phyloP scores from a whole-genome alignment of 2,329 filamentous ascomycete genomes.

The Myriosclerotinia duriaeana region DNA sequence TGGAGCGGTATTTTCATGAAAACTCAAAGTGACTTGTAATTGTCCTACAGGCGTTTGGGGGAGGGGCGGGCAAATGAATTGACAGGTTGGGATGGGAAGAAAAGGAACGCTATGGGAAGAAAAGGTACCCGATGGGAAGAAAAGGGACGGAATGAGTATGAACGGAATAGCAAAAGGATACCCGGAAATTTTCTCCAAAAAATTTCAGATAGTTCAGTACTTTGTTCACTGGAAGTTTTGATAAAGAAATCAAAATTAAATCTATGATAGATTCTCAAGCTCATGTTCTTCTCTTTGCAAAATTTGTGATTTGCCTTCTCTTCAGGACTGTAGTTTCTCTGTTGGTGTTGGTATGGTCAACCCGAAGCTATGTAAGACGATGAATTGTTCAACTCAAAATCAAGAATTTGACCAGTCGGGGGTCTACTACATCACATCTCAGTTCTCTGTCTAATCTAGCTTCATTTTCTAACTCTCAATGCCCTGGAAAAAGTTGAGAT shows the following conservation, averaged over 20 bases:
- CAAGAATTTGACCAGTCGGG: neutral
- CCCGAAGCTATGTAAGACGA: neutral
- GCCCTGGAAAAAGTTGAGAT: neutral
- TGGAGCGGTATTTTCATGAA: neutral
- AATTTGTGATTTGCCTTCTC: neutral
- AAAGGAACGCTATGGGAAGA: neutral
- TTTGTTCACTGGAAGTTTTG: neutral
- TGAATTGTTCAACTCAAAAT: neutral
- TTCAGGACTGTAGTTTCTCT: neutral
- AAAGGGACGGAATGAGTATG: neutral
- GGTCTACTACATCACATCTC: too few species aligned
- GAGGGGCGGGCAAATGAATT: neutral
- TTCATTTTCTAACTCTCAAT: neutral
- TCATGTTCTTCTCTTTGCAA: neutral
- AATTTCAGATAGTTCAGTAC: constrained; percentile 11
- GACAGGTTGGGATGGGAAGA: neutral
- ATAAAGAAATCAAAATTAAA: constrained; percentile 10
- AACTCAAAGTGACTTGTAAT: neutral
- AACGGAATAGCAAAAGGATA: constrained; percentile 17
- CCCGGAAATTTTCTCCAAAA: constrained; percentile 9
- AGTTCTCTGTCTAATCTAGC: neutral
- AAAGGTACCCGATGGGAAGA: neutral
- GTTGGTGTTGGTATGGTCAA: neutral
- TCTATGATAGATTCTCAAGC: constrained; percentile 13
- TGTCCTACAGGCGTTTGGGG: neutral